Base-by-base conservation (phyloP, 768 basidiomycete genomes). In the Kwoniella bestiolae region DNA sequence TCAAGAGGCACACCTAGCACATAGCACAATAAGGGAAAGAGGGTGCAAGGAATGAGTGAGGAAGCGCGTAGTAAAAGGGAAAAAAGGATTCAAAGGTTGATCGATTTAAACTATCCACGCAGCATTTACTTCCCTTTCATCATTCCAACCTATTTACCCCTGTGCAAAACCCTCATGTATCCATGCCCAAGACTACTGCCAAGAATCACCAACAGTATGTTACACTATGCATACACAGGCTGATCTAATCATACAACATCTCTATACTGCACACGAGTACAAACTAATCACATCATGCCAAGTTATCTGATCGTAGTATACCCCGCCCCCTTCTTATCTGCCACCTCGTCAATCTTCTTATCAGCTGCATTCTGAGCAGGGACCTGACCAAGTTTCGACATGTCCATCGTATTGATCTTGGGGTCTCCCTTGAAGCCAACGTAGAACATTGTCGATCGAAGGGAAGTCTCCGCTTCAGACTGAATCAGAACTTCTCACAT, bases 281-380 rank as follows among this genome's bases (percentile, higher is more conserved):
- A 52, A 32, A 52, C 50, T n/a, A n/a, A 28, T 32, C 6, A 18
- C 18, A 41, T 41, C 4, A 18, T 34, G 31, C 55, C n/a, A 56
- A 6, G 25, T 66, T 56, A 81, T 35, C 80, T 66, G 34, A 80
- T 80, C 11, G 78, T 80, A 16, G 77, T 82, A 56, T 81, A 79
- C 5, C 75, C 75, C 11, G 75, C 64, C 11, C 77, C 78, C 50
- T 74, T 67, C 63, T 80, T 81, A 70, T 83, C 82, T 18, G 74
- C 75, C 2, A 82, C 65, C 18, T 66, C 65, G 53, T 81, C 79
- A 1, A 83, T 75, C 2, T 69, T 70, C 0, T 90, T 88, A 69
- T 94, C 92, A 0, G 89, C 87, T 0, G 90, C 89, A 71, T 91
- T 86, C 3, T 88, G 88, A n/a, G 92, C 90, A 0, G 89, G 90